Evolutionary conservation across 78 protist species (phyloP).

Genomic region (Dictyostelium intermedium): DNA sequence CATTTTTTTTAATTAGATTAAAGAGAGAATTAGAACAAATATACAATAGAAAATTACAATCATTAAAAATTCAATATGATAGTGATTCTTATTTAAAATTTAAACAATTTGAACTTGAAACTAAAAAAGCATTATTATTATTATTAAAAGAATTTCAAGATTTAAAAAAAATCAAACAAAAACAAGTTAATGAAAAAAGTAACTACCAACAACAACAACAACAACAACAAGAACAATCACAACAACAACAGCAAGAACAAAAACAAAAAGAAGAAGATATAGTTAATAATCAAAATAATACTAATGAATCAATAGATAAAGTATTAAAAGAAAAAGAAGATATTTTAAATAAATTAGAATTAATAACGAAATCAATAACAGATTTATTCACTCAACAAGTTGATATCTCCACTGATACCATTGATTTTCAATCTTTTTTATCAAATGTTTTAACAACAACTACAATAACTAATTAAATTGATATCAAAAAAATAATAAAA

Average conservation of each 20-base stretch:
- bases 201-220: not conserved
- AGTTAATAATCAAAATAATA: not conserved
- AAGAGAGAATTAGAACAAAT: conserved; percentile 2
- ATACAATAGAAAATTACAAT: conserved; percentile 9
- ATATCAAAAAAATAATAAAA: not conserved
- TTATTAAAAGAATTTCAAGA: not conserved
- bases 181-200: not conserved
- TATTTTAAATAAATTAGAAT: not conserved
- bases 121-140: conserved; percentile 9
- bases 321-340: not conserved
- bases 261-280: not conserved
- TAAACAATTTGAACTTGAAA: conserved; percentile 7
- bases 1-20: not conserved
- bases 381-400: not conserved
- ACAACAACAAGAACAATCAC: not conserved
- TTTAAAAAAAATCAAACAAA: not conserved
- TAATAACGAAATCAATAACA: not conserved
- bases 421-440: not conserved
- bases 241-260: not conserved
- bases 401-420: not conserved
- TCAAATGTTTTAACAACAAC: not conserved
- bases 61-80: not conserved
- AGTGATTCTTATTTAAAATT: not conserved
- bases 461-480: not conserved
- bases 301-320: not conserved